Percentiles rank a stretch among this genome's conserved stretches.
These are phyloP conservation scores for Sisymbrium altissimum DNA, from an alignment of 345 rosid genomes.

Conservation along the genomic window DNA sequence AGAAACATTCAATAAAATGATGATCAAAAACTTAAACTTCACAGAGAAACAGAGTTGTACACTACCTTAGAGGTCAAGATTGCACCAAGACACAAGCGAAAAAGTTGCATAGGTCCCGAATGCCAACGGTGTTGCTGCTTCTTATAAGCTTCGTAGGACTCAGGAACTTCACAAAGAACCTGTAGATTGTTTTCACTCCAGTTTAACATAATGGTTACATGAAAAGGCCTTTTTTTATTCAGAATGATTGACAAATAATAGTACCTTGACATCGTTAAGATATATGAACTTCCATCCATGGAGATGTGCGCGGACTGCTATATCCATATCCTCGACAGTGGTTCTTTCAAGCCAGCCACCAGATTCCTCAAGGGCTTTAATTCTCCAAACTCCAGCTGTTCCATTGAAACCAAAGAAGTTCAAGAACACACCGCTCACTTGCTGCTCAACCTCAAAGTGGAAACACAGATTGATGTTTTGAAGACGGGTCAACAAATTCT, in stretches of 20 bases:
- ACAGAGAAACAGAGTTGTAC: not conserved
- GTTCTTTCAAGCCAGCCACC: conserved; percentile 96
- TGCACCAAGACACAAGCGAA: conserved; percentile 78
- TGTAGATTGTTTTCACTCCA: conserved; percentile 22
- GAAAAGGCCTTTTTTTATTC: not conserved
- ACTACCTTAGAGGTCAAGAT: conserved; percentile 72
- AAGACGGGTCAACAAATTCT: conserved; percentile 80
- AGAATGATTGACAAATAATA: not conserved
- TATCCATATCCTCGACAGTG: conserved; percentile 88
- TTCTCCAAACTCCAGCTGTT: conserved; percentile 91
- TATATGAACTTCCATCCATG: conserved; percentile 84
- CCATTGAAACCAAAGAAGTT: conserved; percentile 91
- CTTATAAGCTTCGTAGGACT: conserved; percentile 85
- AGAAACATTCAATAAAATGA: not conserved
- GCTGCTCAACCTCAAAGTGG: conserved; percentile 87
- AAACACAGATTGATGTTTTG: conserved; percentile 79
- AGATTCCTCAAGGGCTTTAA: conserved; percentile 78
- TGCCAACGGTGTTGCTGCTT: conserved; percentile 97
- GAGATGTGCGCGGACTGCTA: conserved; percentile 86
- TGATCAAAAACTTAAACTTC: not conserved
- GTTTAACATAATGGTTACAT: not conserved
- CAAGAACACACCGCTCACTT: conserved; percentile 71
- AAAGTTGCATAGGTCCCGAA: conserved; percentile 91
- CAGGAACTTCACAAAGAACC: conserved; percentile 91
- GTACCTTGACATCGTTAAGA: conserved; percentile 83